Evolutionary conservation across 1,284 basidiomycete genomes (phyloP).

Genomic region (Hypsizygus ulmarius): DNA sequence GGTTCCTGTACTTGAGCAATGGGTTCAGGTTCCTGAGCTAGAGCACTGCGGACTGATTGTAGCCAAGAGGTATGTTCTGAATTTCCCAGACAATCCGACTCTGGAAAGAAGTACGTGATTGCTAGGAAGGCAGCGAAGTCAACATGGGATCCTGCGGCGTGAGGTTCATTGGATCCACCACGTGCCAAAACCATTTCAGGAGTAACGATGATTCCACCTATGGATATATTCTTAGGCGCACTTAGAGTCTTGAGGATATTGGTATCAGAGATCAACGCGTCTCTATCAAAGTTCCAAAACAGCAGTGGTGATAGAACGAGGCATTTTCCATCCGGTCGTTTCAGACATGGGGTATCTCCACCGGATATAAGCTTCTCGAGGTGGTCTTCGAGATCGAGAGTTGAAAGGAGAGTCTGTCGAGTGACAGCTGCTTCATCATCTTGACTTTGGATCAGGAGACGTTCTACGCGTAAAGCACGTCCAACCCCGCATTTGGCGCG

Average conservation of each 20-base stretch:
- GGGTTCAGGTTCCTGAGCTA: slow-evolving; percentile 42
- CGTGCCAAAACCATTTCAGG: slow-evolving; percentile 77
- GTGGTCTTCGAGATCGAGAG: slow-evolving; percentile 59
- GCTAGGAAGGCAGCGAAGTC: slow-evolving; percentile 70
- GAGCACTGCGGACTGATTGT: slow-evolving; percentile 49
- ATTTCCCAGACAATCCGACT: slow-evolving; percentile 63
- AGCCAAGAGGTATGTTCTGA: slow-evolving; percentile 64
- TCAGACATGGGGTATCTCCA: slow-evolving; percentile 50
- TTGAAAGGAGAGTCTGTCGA: slow-evolving; percentile 56
- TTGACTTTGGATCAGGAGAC: slow-evolving; percentile 64
- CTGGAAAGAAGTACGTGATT: slow-evolving; percentile 76
- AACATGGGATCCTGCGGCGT: slow-evolving; percentile 41
- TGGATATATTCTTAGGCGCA: slow-evolving; percentile 47
- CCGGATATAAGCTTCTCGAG: slow-evolving; percentile 47
- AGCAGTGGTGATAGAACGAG: slow-evolving; percentile 69
- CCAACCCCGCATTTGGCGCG: slow-evolving; percentile 71
- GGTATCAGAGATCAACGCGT: slow-evolving; percentile 47
- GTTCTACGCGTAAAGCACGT: slow-evolving; percentile 75
- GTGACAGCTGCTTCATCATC: slow-evolving; percentile 60
- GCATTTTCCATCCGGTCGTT: slow-evolving; percentile 49
- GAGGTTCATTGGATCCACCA: slow-evolving; percentile 52
- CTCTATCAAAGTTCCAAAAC: slow-evolving; percentile 69
- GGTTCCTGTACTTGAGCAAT: slow-evolving; percentile 55
- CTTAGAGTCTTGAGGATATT: slow-evolving; percentile 60
- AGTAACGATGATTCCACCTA: slow-evolving; percentile 59